Base-by-base conservation (phyloP, 441 rosid species). In the Flueggea neowawraea region DNA sequence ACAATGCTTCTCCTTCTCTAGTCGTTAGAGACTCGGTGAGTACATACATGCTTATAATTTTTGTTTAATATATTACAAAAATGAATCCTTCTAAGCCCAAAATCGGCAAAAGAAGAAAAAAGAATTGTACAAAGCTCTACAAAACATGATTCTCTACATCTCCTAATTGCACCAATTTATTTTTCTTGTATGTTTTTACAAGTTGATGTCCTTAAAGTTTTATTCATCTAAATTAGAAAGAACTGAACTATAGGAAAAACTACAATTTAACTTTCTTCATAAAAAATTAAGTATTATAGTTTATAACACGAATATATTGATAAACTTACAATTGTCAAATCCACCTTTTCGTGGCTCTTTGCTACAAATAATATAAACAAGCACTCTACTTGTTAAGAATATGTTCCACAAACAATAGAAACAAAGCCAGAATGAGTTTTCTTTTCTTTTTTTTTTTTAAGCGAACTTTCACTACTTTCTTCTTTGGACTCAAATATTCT, bases 11-110 rank as follows among this genome's bases (percentile, higher is more conserved):
- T 50, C 94, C 97, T 6, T 78, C 87, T 54, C 78, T 88, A 8
- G 90, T 81, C 13, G 96, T 91, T 60, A 81, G 97, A 66, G 85
- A 85, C 52, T 68, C 91, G 86, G 97, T 91, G 43, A 82, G 90
- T 68, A 13, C 12, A 43, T 43, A 43, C 8, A 6, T 43, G 10
- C 12, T 43, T 43, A 43, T 43, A 6, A 6, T 43, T 43, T 43
- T 6, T 43, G 12, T 43, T 6, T 43, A 43, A 43, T 43, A 43
- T 43, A 43, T 43, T 22, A 22, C 28, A 22, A 22, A 22, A 22
- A 22, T 22, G 28, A 22, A 22, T 22, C 28, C 28, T 22, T 22
- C 28, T 22, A 22, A 2, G 28, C 28, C 28, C 28, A 22, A 22
- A 22, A 22, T 22, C 28, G 28, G 28, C 28, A 22, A 22, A 22